Base-by-base conservation (phyloP, 306 rosid genomes). In the Prosopis cineraria region DNA sequence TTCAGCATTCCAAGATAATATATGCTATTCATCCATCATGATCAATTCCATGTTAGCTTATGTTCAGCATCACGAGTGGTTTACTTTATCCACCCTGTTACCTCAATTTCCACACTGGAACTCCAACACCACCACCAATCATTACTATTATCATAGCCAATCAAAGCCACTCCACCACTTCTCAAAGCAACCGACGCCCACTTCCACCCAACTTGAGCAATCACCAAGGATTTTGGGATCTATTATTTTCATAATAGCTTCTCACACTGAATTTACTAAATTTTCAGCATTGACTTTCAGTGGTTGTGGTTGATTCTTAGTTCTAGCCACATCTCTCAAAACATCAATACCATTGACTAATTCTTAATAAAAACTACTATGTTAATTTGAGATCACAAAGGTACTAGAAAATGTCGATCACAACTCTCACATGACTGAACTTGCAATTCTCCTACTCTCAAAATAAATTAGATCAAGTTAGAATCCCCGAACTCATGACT, bases 211-310 rank as follows among this genome's bases (percentile, higher is more conserved):
- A 36, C 47, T n/a, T 1, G 29, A 1, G 45, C 70, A 39, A 22
- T 13, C 19, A 24, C 24, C 27, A 67, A 43, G 19, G 24, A 75
- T 44, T 33, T 64, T 58, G 40, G 22, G 13, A 22, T 20, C 75
- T 19, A 31, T 39, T 25, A 1, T 29, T 70, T 69, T 60, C 10
- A 58, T 1, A 59, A 41, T 8, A 68, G 39, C 70, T 69, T 69
- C 58, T 30, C 70, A 43, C n/a, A 8, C 37, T 11, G 2, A 19
- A 25, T 24, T 43, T 2, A 30, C 14, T 14, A 56, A 68, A 40
- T 56, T 37, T 67, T 39, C 56, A 68, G 58, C 31, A 53, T 20
- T 53, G 29, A 22, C 8, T 76, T 68, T 64, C 58, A 77, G 45
- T 17, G 22, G n/a, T n/a, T n/a, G n/a, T n/a, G n/a, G 13, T 6